These are phyloP conservation scores for Cystofilobasidium bisporidii DNA, from an alignment of 768 basidiomycete genomes.

Conservation along the genomic window DNA sequence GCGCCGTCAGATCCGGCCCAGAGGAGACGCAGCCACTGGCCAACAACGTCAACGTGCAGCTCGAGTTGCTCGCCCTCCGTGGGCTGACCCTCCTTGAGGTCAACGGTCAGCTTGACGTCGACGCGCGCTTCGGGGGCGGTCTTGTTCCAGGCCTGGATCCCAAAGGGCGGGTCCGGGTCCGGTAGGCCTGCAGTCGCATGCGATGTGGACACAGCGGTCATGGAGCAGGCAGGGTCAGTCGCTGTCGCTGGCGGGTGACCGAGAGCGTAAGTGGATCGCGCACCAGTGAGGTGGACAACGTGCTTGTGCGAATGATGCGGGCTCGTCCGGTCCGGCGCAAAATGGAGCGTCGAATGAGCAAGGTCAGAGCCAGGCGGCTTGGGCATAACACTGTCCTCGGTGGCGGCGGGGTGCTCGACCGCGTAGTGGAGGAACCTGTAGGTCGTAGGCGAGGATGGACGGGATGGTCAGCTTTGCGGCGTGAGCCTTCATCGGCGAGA, in stretches of 20 bases:
- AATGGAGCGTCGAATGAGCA: background rate
- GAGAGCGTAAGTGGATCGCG: no score
- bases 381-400: background rate
- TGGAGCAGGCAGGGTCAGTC: background rate
- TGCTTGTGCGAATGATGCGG: background rate
- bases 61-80: background rate
- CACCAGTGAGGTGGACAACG: background rate
- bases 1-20: background rate
- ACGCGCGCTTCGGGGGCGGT: background rate
- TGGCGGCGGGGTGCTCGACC: background rate
- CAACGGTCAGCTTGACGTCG: background rate
- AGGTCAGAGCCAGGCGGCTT: background rate
- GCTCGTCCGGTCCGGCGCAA: background rate
- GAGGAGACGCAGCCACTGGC: background rate
- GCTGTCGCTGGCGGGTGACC: no score
- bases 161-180: background rate
- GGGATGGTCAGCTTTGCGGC: constrained; percentile 2
- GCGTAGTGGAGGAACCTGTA: background rate
- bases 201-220: background rate
- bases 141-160: background rate
- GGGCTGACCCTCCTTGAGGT: background rate
- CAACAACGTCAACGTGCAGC: background rate
- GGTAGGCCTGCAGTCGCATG: background rate
- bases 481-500: background rate
- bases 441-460: background rate